Evolutionary conservation across 805 yeast genomes (phyloP), one percentile per base, ranked within the genome.

Genomic region (Candida insectorum): DNA sequence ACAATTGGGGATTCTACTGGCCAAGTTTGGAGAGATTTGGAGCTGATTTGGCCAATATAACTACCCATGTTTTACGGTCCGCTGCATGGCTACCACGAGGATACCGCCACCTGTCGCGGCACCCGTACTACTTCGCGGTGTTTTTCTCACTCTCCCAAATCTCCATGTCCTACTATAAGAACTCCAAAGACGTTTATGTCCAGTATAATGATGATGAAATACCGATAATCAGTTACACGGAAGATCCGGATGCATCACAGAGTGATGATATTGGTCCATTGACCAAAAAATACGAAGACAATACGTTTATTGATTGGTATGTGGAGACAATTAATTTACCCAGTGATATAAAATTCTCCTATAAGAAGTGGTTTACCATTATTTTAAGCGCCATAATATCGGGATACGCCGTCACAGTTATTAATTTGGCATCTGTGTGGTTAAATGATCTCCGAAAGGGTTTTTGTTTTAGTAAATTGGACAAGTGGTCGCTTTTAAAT

Each of bases 381-480:
- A 54, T 74, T 0, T 40, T 59, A 0, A 61, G 72, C 32, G 69
- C 81, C 4, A 41, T 76, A 1, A 13, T 59, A 0, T 62, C 74
- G 30, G 82, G 84, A 0, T 56, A 70, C 17, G 41, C 68, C 3
- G 67, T 82, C 0, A 61, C 77, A 0, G 39, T 62, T 13, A 58
- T 78, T 16, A 81, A 79, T 42, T 64, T 74, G 41, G 40, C 61
- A 0, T 62, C 79, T 1, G 72, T 65, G 16, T 65, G 71, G 64
- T 53, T 78, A 28, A 67, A 73, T 36, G 82, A 76, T 42, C 37
- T 74, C 28, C 70, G 72, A 32, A 69, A 65, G 37, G 85, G 85
- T 0, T 43, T 69, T 5, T 79, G 85, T 43, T 43, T 58, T 7
- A 50, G 62, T 29, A 47, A 52, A 24, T 40, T 55, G 7, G 64